Evolutionary conservation across 495 filamentous ascomycete genomes (phyloP), one percentile per base, ranked within the genome.

Genomic region (Penicillium canescens): DNA sequence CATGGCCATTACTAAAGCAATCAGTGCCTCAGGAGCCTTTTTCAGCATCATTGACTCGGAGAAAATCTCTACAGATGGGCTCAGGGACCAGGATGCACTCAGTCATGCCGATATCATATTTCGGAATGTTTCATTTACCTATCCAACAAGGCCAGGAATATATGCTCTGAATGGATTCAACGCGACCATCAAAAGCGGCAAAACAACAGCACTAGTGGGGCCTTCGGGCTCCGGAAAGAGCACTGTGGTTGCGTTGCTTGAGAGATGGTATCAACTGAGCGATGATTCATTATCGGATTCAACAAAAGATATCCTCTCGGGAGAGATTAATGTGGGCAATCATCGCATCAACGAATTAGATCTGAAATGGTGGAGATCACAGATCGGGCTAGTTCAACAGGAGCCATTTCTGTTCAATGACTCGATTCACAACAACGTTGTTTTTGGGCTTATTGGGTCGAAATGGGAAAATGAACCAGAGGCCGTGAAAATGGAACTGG

Each of bases 341-440:
- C 65, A 56, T 20, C 73, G 81, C 8, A 74, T 86, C 42, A 69
- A 75, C 13, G 70, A 79, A 24, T 39, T 96, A 54, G 94, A 96
- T 63, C 75, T 96, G 24, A 82, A 81, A 33, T 97, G 91, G 92
- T 73, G 94, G 47, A 80, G 92, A 42, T 83, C 86, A 51, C 84
- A 95, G 36, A 88, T 96, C 41, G 82, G 87, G 0, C 78, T 97
- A 7, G 92, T 97, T 23, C 58, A 58, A 37, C 64, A 68, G 52
- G 69, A 68, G 10, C 70, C 70, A 1, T 53, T 67, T 1, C 46
- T 73, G 5, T 97, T 97, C 67, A 80, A 81, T 39, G 88, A 83
- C 0, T 91, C 87, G 0, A 89, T 96, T 54, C 88, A 78, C 61
- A 75, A 87, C 6, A 96, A 96, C 62, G 89, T 97, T 54, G 75